Evolutionary conservation across 768 basidiomycete species (phyloP), one percentile per base, ranked within the genome.

Genomic region (Rhizopogon vesiculosus): DNA sequence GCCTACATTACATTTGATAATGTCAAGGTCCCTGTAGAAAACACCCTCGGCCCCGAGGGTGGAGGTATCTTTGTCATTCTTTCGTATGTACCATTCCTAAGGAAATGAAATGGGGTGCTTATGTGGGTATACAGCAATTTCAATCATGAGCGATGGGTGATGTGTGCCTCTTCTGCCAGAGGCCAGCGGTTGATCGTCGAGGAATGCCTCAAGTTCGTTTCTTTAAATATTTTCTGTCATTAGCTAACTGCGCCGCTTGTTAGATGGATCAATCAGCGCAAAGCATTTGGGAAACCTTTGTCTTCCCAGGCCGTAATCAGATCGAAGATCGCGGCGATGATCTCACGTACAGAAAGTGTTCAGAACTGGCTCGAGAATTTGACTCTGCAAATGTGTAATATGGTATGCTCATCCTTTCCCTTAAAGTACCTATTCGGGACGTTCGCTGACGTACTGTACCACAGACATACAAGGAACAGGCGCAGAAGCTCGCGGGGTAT

Each of bases 301-400:
- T 66, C 65, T 55, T 78, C 82, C 2, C 88, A 87, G 65, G 78
- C 90, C 4, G 89, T 93, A 60, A 84, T 93, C 58, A 80, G 91
- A 31, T 72, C 80, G 39, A 92, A 91, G 74, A 73, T 93, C 39
- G 89, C 89, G 5, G 70, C 72, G 13, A 93, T 93, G 89, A 90
- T 63, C 18, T 59, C 56, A 68, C 84, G 88, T 42, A 78, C 84
- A 25, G 91, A 93, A 66, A 81, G 83, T 40, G 79, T 80, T 22
- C 91, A 92, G 66, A 78, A 74, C 22, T 93, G 89, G 89, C 72
- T 93, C 4, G 91, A 93, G 72, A 85, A 79, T 56, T 69, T 93
- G 53, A 92, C 89, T 0, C 84, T 83, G 67, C 90, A 92, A 69
- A 91, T 92, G 89, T 81, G 75, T 65, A 80, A 89, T 59, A 91